Evolutionary conservation across 1,284 basidiomycete genomes (phyloP), one percentile per base, ranked within the genome.

Genomic region (Erythrobasidium hasegawianum): DNA sequence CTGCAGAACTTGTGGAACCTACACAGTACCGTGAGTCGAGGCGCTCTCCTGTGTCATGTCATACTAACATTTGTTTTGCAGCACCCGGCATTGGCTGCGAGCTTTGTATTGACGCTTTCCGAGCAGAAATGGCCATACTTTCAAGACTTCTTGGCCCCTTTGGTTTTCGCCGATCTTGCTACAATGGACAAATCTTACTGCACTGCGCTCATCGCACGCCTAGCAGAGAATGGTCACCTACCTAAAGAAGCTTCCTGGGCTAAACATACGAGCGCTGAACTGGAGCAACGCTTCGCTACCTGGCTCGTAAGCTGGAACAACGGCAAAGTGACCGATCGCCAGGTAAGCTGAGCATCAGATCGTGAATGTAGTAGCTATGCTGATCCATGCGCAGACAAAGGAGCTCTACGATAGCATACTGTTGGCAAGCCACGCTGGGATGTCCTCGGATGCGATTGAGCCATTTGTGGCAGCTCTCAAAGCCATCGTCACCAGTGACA

Each of bases 381-480:
- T n/a, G n/a, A n/a, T n/a, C n/a, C n/a, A n/a, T 26, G 7, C 4
- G 29, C 38, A 71, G 65, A 70, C 70, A 1, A 54, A 49, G 59
- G 66, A 72, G 47, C 64, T 73, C 11, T 50, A 72, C 27, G 71
- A 72, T 52, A 64, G 57, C 1, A 68, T 73, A 11, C 5, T 18
- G 7, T 24, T 47, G 22, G 43, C 43, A 47, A 47, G 43, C 16
- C 43, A 47, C 43, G 22, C 7, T 5, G 43, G 7, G n/a, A n/a
- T 18, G 16, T 18, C 33, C 11, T 4, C 33, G 11, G 33, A 33
- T 33, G 33, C 33, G 33, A 11, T 11, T 33, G 33, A 4, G 11
- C 33, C 33, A 33, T 33, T 5, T 33, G 16, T 59, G 27, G 5
- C 22, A 38, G 58, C 8, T 10, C n/a, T 47, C n/a, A 14, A 47